These are phyloP conservation scores for Amaranthus tricolor DNA, from an alignment of 179 eudicot genomes.

Conservation along the genomic window DNA sequence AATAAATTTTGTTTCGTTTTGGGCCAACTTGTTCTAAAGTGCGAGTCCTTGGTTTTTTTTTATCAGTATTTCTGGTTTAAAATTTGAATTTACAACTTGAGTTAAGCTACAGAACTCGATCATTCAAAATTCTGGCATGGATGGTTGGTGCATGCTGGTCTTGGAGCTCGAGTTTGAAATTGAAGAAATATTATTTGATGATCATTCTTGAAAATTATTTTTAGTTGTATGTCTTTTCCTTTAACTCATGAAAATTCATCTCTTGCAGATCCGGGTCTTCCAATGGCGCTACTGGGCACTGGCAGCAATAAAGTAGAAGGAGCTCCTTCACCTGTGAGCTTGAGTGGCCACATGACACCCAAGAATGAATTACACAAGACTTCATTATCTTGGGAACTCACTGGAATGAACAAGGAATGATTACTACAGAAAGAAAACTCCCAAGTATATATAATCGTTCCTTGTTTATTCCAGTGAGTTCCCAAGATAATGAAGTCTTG, in stretches of 20 bases:
- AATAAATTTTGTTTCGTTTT: not conserved
- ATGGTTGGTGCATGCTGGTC: not conserved
- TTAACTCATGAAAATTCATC: not conserved
- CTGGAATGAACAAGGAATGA: no score
- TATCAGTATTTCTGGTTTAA: no score
- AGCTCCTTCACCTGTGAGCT: conserved; percentile 43
- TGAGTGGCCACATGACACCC: conserved; percentile 40
- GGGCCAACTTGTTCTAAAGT: not conserved
- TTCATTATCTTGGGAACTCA: conserved; percentile 6
- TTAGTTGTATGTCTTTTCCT: not conserved
- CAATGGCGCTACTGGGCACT: conserved; percentile 46
- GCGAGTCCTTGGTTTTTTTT: not conserved
- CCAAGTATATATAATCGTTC: no score
- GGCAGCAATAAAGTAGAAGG: conserved; percentile 54
- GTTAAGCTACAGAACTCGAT: not conserved
- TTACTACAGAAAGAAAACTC: no score
- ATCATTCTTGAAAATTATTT: not conserved
- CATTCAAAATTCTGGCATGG: no score
- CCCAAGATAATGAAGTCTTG: conserved; percentile 9
- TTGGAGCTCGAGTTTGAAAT: not conserved
- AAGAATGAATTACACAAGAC: no score
- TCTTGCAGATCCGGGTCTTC: conserved; percentile 56
- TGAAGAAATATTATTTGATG: not conserved
- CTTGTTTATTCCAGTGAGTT: no score
- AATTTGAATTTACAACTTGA: not conserved